Conservation (phyloP, 495 filamentous ascomycete genomes). For the Aspergillus coremiiformis region DNA sequence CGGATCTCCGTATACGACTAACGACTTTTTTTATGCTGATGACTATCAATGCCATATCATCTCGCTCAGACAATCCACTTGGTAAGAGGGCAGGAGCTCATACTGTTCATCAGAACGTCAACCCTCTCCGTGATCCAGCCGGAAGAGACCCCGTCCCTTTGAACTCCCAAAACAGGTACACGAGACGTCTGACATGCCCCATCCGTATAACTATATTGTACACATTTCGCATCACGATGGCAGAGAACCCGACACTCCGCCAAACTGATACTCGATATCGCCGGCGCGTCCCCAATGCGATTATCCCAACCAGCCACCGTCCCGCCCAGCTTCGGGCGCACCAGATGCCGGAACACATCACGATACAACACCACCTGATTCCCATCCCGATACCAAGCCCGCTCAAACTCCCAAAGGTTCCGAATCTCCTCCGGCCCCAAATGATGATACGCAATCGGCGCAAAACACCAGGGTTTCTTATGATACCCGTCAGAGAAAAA, state of each 20-base stretch:
- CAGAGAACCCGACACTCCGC: conserved; percentile 33
- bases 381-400: conserved; percentile 25
- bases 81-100: conserved; percentile 1
- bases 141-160: conserved; percentile 11
- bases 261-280: conserved; percentile 4
- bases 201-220: conserved; percentile 32
- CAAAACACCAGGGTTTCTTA: conserved; percentile 42
- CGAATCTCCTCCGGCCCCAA: conserved; percentile 34
- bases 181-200: conserved; percentile 25
- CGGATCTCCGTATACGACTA: background rate
- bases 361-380: conserved; percentile 4
- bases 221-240: conserved; percentile 23
- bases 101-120: conserved; percentile 12
- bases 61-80: background rate
- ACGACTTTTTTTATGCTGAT: background rate
- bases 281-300: conserved; percentile 7
- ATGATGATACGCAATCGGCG: conserved; percentile 43
- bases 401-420: conserved; percentile 34
- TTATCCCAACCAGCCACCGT: conserved; percentile 29
- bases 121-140: conserved; percentile 29
- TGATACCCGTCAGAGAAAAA: conserved; percentile 27
- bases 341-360: conserved; percentile 10
- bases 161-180: conserved; percentile 12
- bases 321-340: background rate
- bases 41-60: background rate